Evolutionary conservation across 164 flowering plant species (phyloP).

Genomic region (Aristolochia fimbriata): DNA sequence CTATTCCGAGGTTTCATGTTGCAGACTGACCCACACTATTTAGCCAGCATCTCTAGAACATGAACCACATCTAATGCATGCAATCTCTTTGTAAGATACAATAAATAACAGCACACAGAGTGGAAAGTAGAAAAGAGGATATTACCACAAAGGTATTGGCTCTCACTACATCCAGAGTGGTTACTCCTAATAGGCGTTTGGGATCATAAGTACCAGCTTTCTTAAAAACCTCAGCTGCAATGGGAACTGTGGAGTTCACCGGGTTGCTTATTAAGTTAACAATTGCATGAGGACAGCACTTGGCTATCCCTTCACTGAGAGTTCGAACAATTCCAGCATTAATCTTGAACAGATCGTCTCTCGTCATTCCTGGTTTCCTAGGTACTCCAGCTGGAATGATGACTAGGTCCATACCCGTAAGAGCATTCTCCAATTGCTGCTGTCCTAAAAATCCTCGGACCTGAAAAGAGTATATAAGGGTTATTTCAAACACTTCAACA

Average conservation of each 20-base stretch:
- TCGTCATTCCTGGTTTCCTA: conserved; percentile 98
- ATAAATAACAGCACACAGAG: background rate
- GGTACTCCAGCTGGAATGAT: conserved; percentile 99
- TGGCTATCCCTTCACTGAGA: conserved; percentile 79
- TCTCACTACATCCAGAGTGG: conserved; percentile 74
- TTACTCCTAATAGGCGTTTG: conserved; percentile 59
- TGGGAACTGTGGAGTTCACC: conserved; percentile 74
- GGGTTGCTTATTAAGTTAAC: conserved; percentile 78
- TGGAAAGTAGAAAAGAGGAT: background rate
- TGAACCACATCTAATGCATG: no score
- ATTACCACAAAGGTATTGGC: conserved; percentile 89
- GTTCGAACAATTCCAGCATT: conserved; percentile 97
- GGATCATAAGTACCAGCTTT: conserved; percentile 74
- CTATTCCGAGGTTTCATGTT: no score
- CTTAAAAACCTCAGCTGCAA: conserved; percentile 83
- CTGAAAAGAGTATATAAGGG: conserved; percentile 20
- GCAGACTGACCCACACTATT: no score
- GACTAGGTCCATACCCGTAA: conserved; percentile 91
- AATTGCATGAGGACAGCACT: conserved; percentile 74
- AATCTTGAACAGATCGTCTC: conserved; percentile 93
- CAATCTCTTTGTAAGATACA: background rate
- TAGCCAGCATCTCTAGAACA: no score
- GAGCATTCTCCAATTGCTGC: conserved; percentile 70
- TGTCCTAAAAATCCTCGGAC: conserved; percentile 94
- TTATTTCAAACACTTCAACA: background rate